Evolutionary conservation across 2,329 filamentous ascomycete genomes (phyloP).

Genomic region (Hymenoscyphus linearis): DNA sequence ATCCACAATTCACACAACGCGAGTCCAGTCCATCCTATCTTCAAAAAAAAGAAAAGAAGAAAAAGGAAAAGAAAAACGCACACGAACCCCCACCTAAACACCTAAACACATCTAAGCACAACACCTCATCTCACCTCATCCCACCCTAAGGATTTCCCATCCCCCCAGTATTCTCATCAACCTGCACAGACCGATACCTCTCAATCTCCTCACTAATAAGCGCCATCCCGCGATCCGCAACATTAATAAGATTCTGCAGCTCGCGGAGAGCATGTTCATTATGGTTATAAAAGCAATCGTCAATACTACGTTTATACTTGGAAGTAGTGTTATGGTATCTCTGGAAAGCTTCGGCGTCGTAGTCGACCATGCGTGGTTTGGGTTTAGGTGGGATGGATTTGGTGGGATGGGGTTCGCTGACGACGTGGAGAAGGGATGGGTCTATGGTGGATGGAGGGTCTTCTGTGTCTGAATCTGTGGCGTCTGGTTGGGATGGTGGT

Average conservation of each 20-base stretch:
- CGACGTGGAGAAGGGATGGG: neutral
- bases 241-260: constrained; percentile 29
- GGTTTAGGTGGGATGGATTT: neutral
- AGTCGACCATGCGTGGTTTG: constrained; percentile 8
- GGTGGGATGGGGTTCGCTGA: neutral
- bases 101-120: too few species aligned
- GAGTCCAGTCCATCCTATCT: too few species aligned
- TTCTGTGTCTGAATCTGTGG: too few species aligned
- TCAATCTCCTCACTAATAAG: constrained; percentile 17
- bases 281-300: constrained; percentile 31
- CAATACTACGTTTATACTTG: constrained; percentile 28
- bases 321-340: constrained; percentile 28
- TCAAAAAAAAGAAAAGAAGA: too few species aligned
- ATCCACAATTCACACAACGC: too few species aligned
- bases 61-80: too few species aligned
- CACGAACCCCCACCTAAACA: too few species aligned
- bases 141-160: neutral
- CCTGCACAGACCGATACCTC: constrained; percentile 8
- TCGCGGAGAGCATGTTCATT: constrained; percentile 29
- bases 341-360: constrained; percentile 30
- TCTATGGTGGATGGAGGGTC: neutral
- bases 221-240: constrained; percentile 30
- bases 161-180: constrained; percentile 2
- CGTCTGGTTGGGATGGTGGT: neutral
- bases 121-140: too few species aligned